Base-by-base conservation (phyloP, 768 basidiomycete species). In the Mycena galopus region DNA sequence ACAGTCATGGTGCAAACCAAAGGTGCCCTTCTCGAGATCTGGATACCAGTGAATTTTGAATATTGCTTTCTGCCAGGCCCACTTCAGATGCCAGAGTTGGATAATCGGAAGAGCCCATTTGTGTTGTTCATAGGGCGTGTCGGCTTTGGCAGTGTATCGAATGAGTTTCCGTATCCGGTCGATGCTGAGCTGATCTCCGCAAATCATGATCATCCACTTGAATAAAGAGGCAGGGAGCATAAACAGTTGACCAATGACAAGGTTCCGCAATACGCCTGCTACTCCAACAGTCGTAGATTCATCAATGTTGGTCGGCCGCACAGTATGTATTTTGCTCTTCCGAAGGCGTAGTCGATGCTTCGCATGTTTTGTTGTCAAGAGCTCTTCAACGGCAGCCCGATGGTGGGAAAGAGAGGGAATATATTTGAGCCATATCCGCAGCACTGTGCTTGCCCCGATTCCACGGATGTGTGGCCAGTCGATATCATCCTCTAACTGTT, bases 81-180 rank as follows among this genome's bases (percentile, higher is more conserved):
- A 78, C n/a, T 73, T 72, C 50, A 78, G 60, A 39, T 78, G 76
- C 73, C 77, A 76, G 0, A 75, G 25, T 27, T 77, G 77, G n/a
- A 77, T 76, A 0, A 77, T 21, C 1, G 75, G 77, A 30, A 77
- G 65, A 0, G 63, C 75, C 75, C 77, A 77, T n/a, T 73, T 35
- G 44, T 76, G 65, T 6, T 32, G 66, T 14, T 71, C 23, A 19
- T 67, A 75, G 0, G 67, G 61, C 0, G 42, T 64, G 5, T 39
- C 71, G 11, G 17, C 32, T 44, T 76, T 75, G 3, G 27, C 58
- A 1, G 56, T 72, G 50, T 74, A 77, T 0, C 32, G 11, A 0
- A 57, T 77, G 21, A 76, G 51, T 57, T 74, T 76, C 0, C 73
- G 69, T 21, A 75, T 35, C 2, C 72, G 59, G 39, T 77, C 76